A percentile compares a stretch with the other conserved stretches of the same genome.
These are phyloP conservation scores for Cytospora schulzeri DNA, from an alignment of 2,329 filamentous ascomycete species.

Conservation along the genomic window DNA sequence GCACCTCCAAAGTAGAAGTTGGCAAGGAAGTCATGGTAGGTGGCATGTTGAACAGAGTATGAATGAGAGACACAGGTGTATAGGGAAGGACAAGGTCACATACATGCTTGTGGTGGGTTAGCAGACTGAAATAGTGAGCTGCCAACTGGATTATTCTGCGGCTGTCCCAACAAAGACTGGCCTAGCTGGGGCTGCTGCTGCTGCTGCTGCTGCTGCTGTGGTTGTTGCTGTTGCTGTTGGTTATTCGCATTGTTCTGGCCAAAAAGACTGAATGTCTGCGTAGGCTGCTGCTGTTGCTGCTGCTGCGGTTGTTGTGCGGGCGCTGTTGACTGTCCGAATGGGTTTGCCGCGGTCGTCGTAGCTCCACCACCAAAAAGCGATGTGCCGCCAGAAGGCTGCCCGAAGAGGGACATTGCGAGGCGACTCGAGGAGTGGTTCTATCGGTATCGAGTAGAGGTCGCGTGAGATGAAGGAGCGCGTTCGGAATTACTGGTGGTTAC, in stretches of 20 bases:
- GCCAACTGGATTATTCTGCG: slow-evolving; percentile 38
- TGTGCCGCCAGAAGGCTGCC: slow-evolving; percentile 30
- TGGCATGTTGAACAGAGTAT: background rate
- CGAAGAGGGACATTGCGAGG: slow-evolving; percentile 22
- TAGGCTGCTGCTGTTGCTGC: slow-evolving; percentile 34
- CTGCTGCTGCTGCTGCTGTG: slow-evolving; percentile 35
- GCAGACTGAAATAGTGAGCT: slow-evolving; percentile 56
- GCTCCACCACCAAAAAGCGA: slow-evolving; percentile 33
- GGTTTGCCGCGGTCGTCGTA: slow-evolving; percentile 20
- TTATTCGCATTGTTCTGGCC: slow-evolving; percentile 40
- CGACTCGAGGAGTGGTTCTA: background rate
- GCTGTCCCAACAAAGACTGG: slow-evolving; percentile 30
- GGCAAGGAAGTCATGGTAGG: background rate
- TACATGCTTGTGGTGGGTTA: slow-evolving; percentile 19
- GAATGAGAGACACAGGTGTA: background rate
- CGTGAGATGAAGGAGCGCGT: background rate
- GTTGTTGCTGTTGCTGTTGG: slow-evolving; percentile 45
- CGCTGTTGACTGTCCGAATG: slow-evolving; percentile 32
- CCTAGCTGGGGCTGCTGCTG: slow-evolving; percentile 38
- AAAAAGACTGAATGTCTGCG: slow-evolving; percentile 41
- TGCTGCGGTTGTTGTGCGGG: slow-evolving; percentile 41
- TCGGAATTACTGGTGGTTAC: background rate
- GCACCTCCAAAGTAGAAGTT: background rate
- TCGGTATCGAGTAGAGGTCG: background rate
- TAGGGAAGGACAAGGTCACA: background rate